Conservation (phyloP, 1,284 basidiomycete genomes). For the Ganoderma multipileum region DNA sequence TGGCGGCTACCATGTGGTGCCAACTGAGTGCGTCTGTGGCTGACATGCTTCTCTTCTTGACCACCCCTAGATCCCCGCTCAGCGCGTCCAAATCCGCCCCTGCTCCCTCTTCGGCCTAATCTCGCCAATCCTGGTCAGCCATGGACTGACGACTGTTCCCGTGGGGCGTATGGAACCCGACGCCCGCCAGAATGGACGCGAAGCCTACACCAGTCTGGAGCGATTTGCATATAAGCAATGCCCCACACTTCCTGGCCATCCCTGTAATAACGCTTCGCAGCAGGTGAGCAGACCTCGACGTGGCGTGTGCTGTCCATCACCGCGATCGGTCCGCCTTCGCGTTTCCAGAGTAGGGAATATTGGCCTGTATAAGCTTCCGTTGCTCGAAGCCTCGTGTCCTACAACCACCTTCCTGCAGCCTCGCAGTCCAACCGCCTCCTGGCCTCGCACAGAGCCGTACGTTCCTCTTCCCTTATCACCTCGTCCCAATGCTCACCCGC, state of each 20-base stretch:
- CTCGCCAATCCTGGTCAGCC: not conserved
- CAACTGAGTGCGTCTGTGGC: not conserved
- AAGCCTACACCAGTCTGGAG: not conserved
- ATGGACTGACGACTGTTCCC: not conserved
- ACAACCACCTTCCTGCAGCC: constrained; percentile 1
- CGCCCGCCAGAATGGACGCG: not conserved
- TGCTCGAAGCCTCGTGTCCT: not conserved
- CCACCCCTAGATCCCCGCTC: not conserved
- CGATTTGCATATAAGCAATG: not conserved
- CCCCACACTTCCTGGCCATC: not conserved
- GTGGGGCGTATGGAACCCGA: not conserved
- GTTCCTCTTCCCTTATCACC: not conserved
- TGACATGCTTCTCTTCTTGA: not conserved
- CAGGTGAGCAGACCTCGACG: not conserved
- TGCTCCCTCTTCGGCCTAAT: not conserved
- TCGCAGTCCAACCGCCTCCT: not conserved
- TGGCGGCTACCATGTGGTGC: not conserved
- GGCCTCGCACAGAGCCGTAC: not conserved
- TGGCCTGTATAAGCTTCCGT: not conserved
- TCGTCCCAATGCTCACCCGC: not conserved
- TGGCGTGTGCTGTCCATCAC: not conserved
- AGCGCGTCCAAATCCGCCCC: not conserved
- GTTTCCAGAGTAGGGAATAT: constrained; percentile 2
- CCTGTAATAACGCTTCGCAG: not conserved
- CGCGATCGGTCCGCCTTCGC: constrained; percentile 1